Evolutionary conservation across 2,329 filamentous ascomycete species (phyloP).

Genomic region (Arachnopeziza araneosa): DNA sequence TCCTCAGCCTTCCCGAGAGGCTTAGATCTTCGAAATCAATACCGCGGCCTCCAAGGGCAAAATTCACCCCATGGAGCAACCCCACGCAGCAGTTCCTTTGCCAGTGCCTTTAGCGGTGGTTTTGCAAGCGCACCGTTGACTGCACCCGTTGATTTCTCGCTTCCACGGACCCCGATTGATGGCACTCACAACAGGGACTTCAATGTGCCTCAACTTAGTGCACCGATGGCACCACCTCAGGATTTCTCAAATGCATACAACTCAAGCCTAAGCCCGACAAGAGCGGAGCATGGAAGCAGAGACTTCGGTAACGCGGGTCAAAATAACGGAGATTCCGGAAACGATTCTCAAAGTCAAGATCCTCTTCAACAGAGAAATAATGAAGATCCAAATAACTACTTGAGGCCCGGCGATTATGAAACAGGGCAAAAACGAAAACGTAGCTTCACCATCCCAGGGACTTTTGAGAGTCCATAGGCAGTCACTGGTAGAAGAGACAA

Average conservation of each 20-base stretch:
- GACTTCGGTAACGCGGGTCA: conserved; percentile 10
- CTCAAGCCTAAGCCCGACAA: conserved; percentile 8
- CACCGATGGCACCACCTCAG: conserved; percentile 48
- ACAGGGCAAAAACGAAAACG: conserved; percentile 26
- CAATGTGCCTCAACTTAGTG: conserved; percentile 49
- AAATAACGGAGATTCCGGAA: conserved; percentile 19
- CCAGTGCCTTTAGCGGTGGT: conserved; percentile 40
- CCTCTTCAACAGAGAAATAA: conserved; percentile 19
- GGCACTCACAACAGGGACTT: conserved; percentile 39
- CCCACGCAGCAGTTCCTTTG: conserved; percentile 32
- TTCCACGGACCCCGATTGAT: conserved; percentile 39
- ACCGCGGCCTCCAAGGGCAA: conserved; percentile 34
- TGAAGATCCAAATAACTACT: conserved; percentile 19
- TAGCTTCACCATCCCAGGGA: background rate
- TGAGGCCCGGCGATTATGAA: conserved; percentile 23
- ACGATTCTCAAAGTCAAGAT: conserved; percentile 13
- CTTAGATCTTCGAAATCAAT: conserved; percentile 42
- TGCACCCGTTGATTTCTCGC: conserved; percentile 47
- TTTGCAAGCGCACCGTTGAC: conserved; percentile 50
- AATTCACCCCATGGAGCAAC: conserved; percentile 21
- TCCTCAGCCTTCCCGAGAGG: conserved; percentile 42
- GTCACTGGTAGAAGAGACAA: background rate
- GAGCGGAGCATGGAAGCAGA: conserved; percentile 1
- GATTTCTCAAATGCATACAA: conserved; percentile 31
- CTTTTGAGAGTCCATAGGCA: background rate